phyloP scores from a whole-genome alignment of 805 yeast genomes.

The Vanderwaltozyma verrucispora region DNA sequence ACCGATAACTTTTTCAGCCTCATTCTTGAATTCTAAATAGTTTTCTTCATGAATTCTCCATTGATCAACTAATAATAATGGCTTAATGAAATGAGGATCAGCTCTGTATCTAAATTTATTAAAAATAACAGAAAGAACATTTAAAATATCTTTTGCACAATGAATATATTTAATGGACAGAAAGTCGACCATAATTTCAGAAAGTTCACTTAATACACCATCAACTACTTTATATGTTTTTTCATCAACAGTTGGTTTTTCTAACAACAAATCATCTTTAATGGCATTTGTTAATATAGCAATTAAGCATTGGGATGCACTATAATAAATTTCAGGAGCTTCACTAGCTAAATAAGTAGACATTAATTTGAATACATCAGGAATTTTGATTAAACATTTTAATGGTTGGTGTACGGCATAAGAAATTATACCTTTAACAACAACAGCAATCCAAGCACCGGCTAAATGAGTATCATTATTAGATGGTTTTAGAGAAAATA shows the following conservation, averaged over 20 bases:
- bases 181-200: slow-evolving; percentile 47
- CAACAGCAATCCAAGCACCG: slow-evolving; percentile 91
- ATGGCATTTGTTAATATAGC: slow-evolving; percentile 64
- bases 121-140: slow-evolving; percentile 52
- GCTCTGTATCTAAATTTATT: slow-evolving; percentile 53
- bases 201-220: slow-evolving; percentile 39
- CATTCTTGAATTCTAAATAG: slow-evolving; percentile 47
- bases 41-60: slow-evolving; percentile 74
- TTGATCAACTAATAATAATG: slow-evolving; percentile 65
- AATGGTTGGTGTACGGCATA: slow-evolving; percentile 43
- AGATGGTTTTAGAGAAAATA: slow-evolving; percentile 74
- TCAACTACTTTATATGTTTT: slow-evolving; percentile 49
- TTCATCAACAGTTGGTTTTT: slow-evolving; percentile 45
- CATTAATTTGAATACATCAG: slow-evolving; percentile 46
- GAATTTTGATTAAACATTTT: slow-evolving; percentile 45
- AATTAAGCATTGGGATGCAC: slow-evolving; percentile 80
- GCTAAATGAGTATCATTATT: slow-evolving; percentile 74
- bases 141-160: slow-evolving; percentile 66
- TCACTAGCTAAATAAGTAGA: slow-evolving; percentile 61
- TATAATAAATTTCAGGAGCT: slow-evolving; percentile 48
- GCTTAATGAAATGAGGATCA: slow-evolving; percentile 58
- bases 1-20: slow-evolving; percentile 71
- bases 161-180: slow-evolving; percentile 65
- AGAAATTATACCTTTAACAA: slow-evolving; percentile 66
- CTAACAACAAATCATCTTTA: slow-evolving; percentile 46